Conservation (phyloP, 352 stramenopile genomes). For the Phytophthora kernoviae region DNA sequence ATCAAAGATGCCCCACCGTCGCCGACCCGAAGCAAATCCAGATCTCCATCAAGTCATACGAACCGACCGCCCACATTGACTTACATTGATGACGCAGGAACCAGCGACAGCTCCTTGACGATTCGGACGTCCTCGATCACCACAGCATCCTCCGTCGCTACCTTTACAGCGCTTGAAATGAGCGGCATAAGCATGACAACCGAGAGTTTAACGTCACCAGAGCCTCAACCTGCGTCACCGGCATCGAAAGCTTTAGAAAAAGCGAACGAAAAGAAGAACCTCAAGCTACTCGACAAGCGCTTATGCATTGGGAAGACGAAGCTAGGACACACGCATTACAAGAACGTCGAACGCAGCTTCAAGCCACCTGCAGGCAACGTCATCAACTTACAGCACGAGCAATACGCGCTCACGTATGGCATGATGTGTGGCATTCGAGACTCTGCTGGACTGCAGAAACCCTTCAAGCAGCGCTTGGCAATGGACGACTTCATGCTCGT, state of each 20-base stretch:
- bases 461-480: conserved; percentile 81
- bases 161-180: conserved; percentile 14
- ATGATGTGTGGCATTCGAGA: conserved; percentile 99
- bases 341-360: conserved; percentile 56
- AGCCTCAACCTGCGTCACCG: conserved; percentile 42
- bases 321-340: conserved; percentile 54
- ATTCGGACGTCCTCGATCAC: conserved; percentile 11
- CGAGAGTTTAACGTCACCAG: conserved; percentile 8
- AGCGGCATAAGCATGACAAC: conserved; percentile 1
- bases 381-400: conserved; percentile 91
- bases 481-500: conserved; percentile 93
- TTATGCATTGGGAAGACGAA: conserved; percentile 65
- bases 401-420: conserved; percentile 98
- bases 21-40: conserved; percentile 5
- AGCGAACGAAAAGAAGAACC: conserved; percentile 50
- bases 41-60: conserved; percentile 23
- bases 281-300: conserved; percentile 58
- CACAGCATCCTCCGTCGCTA: conserved; percentile 9
- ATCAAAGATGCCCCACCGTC: conserved; percentile 13
- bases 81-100: conserved; percentile 24
- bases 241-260: conserved; percentile 47
- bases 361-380: conserved; percentile 75
- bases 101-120: conserved; percentile 27
- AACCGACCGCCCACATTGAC: conserved; percentile 23
- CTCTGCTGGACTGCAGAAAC: conserved; percentile 88